Evolutionary conservation across 139 green algal genomes (phyloP), one percentile per base, ranked within the genome.

Genomic region (Limnomonas spitsbergensis): DNA sequence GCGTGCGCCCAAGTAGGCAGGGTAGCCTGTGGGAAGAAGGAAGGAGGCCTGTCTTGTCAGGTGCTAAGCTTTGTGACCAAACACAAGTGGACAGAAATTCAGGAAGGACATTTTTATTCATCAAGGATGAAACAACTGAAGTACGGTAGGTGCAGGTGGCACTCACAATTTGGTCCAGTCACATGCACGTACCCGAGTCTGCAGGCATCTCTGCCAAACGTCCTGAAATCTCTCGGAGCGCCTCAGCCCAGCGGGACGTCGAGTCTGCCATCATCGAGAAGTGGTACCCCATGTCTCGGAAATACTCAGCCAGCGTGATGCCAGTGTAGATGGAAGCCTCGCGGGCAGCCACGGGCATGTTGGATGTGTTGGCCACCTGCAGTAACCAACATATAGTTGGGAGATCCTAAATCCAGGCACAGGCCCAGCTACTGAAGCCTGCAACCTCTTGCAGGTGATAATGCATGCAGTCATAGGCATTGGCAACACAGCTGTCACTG

Each of bases 321-420:
- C 96, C 96, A 0, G 96, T 99, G 88, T 99, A 99, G 87, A 99
- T 99, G 78, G 96, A 99, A 26, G 96, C 96, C 90, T 99, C 96
- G 47, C 96, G 90, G 0, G 96, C 96, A 4, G 96, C 96, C 86
- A 99, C 96, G 20, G 96, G 96, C 96, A 99, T 99, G 91, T 99
- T 99, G 40, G 91, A 97, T 0, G 96, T 99, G 90, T 99, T 99
- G 75, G 96, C 96, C 69, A 99, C 91, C 88, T 92, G 83, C 3
- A 67, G 20, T 20, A 61, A 61, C n/a, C n/a, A n/a, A 68, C 24
- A n/a, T 4, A 68, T 36, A 36, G 29, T 20, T 54, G 42, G 42
- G 7, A 54, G 6, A 54, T 9, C 9, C 42, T 54, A 27, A 9
- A 54, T 54, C 42, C 6, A 9, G 7, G 42, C 42, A 54, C 42